Evolutionary conservation across 495 filamentous ascomycete species (phyloP), one percentile per base, ranked within the genome.

Genomic region (Xylaria telfairii): DNA sequence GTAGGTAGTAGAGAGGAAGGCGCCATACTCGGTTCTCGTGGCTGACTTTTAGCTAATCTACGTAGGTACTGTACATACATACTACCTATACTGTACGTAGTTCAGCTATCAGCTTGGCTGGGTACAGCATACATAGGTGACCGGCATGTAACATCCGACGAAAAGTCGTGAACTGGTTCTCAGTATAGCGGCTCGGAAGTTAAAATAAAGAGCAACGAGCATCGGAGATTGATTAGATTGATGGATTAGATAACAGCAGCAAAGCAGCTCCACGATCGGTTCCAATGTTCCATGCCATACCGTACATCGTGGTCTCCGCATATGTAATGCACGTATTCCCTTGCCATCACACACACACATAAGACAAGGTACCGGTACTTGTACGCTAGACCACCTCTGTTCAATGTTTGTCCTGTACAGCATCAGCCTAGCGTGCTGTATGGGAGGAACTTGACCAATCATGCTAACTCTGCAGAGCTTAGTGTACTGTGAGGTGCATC

Each of bases 171-270:
- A 21, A 3, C 28, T n/a, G 28, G 28, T 15, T 15, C 26, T 3
- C 10, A 19, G 9, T n/a, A 9, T 3, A 17, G 51, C 4, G 30
- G 26, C 34, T 34, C 34, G 41, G 15, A 37, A 26, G 21, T 62
- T 17, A 24, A 26, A 42, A 61, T 39, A 39, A 13, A 21, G 10
- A 37, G 10, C 21, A 59, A n/a, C 7, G 7, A 59, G 10, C 19
- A 62, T 21, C 59, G 21, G 49, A 70, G 69, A 71, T 67, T 71
- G 69, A 71, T 71, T 71, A 71, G 69, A 71, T 71, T 44, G 69
- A 71, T 71, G 69, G 69, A 71, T 71, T 71, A 71, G 69, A 71
- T 71, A 71, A 67, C 66, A 61, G 13, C 8, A 46, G 24, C 9
- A 28, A 26, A 62, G 6, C 8, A 46, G 39, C 51, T 68, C 51